Evolutionary conservation across 805 yeast species (phyloP).

Genomic region (Pichia sporocuriosa): DNA sequence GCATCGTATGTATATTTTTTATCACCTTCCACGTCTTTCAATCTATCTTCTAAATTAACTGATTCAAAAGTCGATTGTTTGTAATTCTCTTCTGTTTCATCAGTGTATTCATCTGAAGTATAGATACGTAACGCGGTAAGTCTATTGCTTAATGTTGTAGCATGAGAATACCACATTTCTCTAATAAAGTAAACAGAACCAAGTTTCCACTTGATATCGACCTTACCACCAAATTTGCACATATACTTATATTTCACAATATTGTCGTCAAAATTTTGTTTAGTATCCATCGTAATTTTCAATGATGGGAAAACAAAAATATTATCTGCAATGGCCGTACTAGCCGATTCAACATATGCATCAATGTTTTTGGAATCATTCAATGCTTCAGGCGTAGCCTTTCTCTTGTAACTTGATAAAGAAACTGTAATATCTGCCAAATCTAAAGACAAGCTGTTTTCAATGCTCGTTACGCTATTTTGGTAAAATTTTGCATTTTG

Average conservation of each 20-base stretch:
- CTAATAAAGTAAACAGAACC: constrained; percentile 86
- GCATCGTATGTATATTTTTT: constrained; percentile 51
- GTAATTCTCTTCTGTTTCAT: constrained; percentile 26
- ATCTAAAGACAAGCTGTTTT: constrained; percentile 53
- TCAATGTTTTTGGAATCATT: constrained; percentile 36
- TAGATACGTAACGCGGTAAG: constrained; percentile 33
- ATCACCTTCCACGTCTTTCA: constrained; percentile 43
- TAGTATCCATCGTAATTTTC: constrained; percentile 66
- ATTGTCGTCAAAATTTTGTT: constrained; percentile 47
- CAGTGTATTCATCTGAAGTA: constrained; percentile 31
- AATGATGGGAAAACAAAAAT: constrained; percentile 77
- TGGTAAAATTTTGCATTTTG: constrained; percentile 48
- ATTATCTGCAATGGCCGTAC: constrained; percentile 66
- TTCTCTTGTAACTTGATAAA: constrained; percentile 50
- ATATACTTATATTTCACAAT: constrained; percentile 60
- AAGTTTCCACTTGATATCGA: constrained; percentile 88
- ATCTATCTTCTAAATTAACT: constrained; percentile 33
- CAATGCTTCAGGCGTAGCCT: constrained; percentile 41
- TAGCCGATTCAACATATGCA: constrained; percentile 50
- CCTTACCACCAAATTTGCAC: constrained; percentile 80
- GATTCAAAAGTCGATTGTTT: constrained; percentile 29
- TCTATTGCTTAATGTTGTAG: constrained; percentile 62
- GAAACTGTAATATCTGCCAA: constrained; percentile 62
- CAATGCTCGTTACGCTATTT: constrained; percentile 37
- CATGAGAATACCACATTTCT: constrained; percentile 88